Evolutionary conservation across 371 early-diverging fungal species (phyloP).

Genomic region (Mortierella sp.): DNA sequence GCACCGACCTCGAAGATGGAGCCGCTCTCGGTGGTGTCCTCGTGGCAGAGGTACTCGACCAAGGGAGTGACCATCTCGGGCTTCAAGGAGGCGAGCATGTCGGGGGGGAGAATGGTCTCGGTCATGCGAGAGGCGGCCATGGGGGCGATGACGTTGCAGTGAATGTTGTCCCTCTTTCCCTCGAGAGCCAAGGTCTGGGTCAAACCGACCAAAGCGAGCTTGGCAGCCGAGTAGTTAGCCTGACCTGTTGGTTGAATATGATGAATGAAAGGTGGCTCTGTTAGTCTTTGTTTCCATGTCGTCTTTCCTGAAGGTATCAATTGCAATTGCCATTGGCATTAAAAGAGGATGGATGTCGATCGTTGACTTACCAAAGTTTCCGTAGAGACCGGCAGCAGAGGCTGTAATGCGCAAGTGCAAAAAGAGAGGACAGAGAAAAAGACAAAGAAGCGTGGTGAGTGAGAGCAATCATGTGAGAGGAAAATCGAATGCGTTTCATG

Average conservation of each 20-base stretch:
- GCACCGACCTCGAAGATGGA: conserved; percentile 95
- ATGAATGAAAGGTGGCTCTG: not conserved
- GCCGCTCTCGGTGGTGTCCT: conserved; percentile 88
- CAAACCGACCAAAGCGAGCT: conserved; percentile 94
- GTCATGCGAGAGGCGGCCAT: conserved; percentile 98
- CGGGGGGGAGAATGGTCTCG: conserved; percentile 96
- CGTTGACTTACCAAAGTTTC: conserved; percentile 91
- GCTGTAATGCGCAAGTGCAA: conserved; percentile 53
- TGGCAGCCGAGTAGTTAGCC: conserved; percentile 95
- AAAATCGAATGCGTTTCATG: not conserved
- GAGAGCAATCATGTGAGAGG: conserved; percentile 11
- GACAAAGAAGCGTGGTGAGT: not conserved
- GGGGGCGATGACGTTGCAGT: conserved; percentile 97
- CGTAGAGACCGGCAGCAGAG: conserved; percentile 98
- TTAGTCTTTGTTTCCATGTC: not conserved
- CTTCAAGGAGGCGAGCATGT: conserved; percentile 92
- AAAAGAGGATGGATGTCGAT: not conserved
- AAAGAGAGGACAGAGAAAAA: not conserved
- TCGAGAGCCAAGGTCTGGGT: conserved; percentile 93
- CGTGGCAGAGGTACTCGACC: conserved; percentile 94
- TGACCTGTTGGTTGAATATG: conserved; percentile 61
- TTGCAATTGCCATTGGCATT: not conserved
- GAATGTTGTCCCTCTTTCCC: conserved; percentile 94
- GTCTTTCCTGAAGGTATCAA: not conserved
- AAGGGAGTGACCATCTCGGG: conserved; percentile 97